These are phyloP conservation scores for Penicillium waksmanii DNA, from an alignment of 495 filamentous ascomycete genomes.

Conservation along the genomic window DNA sequence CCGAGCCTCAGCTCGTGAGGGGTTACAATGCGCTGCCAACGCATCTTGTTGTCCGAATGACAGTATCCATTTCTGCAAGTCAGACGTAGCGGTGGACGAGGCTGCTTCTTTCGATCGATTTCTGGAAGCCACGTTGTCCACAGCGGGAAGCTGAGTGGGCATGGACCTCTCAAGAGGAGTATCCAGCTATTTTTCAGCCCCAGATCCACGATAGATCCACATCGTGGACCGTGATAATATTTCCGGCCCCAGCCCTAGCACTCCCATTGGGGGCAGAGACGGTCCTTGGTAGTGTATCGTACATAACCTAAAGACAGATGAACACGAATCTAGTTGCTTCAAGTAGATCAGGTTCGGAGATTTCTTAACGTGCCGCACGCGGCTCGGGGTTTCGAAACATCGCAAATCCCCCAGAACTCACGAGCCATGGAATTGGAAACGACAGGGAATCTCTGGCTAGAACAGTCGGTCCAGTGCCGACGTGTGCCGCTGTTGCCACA, in stretches of 20 bases:
- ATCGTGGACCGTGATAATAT: constrained; percentile 1
- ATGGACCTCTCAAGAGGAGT: neutral
- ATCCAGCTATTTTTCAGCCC: constrained; percentile 21
- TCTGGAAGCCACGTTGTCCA: constrained; percentile 35
- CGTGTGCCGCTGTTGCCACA: neutral
- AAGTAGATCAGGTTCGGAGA: constrained; percentile 3
- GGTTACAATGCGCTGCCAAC: constrained; percentile 6
- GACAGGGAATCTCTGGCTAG: neutral
- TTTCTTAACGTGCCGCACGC: constrained; percentile 6
- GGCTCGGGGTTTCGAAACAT: constrained; percentile 3
- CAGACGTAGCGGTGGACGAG: constrained; percentile 7
- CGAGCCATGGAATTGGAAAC: neutral
- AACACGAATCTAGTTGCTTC: constrained; percentile 4
- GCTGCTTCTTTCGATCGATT: constrained; percentile 8
- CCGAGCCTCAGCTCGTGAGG: constrained; percentile 2
- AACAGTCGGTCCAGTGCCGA: neutral
- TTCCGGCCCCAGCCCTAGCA: neutral
- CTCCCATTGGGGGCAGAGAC: neutral
- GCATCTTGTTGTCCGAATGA: constrained; percentile 2
- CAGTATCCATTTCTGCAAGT: constrained; percentile 18
- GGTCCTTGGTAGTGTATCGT: neutral
- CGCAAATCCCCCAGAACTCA: constrained; percentile 2
- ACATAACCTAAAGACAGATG: neutral
- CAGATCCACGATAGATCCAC: constrained; percentile 21
- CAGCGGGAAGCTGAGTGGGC: constrained; percentile 12